These are phyloP conservation scores for Vitis amurensis DNA, from an alignment of 164 flowering plant species.

Conservation along the genomic window DNA sequence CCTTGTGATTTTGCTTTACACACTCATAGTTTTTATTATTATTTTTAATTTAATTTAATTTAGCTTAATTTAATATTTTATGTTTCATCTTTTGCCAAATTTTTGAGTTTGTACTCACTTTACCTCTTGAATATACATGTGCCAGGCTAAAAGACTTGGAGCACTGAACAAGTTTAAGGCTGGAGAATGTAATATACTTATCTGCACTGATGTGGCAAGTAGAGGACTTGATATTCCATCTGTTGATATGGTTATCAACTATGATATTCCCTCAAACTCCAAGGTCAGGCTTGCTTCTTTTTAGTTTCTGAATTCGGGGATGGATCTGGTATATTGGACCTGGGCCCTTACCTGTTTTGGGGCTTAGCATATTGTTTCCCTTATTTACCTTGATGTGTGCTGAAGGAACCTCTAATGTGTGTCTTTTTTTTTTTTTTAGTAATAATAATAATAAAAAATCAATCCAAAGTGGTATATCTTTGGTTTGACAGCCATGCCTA, in stretches of 20 bases:
- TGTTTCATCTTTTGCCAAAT: neutral
- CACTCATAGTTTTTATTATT: neutral
- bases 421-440: too few relatives aligned
- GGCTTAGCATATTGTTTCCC: neutral
- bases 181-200: conserved; percentile 83
- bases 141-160: conserved; percentile 81
- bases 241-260: conserved; percentile 93
- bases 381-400: neutral
- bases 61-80: too few relatives aligned
- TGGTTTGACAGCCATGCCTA: too few relatives aligned
- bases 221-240: conserved; percentile 96
- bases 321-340: too few relatives aligned
- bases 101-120: too few relatives aligned
- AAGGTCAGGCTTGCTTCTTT: conserved; percentile 49
- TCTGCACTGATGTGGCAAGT: conserved; percentile 95
- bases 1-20: neutral
- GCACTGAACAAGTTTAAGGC: conserved; percentile 88
- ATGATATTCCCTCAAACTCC: conserved; percentile 81
- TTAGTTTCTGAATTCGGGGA: too few relatives aligned
- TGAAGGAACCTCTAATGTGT: too few relatives aligned
- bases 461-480: too few relatives aligned
- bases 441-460: too few relatives aligned
- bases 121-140: neutral
- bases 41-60: too few relatives aligned
- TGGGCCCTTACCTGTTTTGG: neutral